Conservation (phyloP, 371 early-diverging fungal species). For the Mucor sp. region DNA sequence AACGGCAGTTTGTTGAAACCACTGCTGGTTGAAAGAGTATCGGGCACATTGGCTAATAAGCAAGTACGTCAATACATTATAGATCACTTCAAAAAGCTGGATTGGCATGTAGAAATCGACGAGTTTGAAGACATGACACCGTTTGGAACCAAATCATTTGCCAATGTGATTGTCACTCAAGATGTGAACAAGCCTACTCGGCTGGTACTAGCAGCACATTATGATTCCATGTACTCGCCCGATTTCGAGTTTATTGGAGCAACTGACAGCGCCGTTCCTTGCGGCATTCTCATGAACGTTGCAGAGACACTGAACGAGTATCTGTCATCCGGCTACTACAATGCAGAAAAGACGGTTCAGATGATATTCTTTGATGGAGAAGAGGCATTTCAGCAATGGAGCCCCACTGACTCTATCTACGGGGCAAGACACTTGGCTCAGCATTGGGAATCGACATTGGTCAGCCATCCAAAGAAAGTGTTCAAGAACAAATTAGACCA, state of each 20-base stretch:
- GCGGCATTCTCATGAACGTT: slow-evolving; percentile 87
- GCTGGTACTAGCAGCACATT: slow-evolving; percentile 91
- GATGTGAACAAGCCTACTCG: slow-evolving; percentile 69
- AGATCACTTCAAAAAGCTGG: slow-evolving; percentile 57
- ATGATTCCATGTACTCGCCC: slow-evolving; percentile 81
- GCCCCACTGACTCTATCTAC: slow-evolving; percentile 83
- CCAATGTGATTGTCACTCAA: slow-evolving; percentile 89
- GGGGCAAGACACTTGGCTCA: slow-evolving; percentile 75
- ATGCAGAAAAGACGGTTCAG: slow-evolving; percentile 71
- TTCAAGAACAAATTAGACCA: slow-evolving; percentile 50
- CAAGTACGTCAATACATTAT: slow-evolving; percentile 74
- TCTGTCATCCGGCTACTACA: slow-evolving; percentile 5
- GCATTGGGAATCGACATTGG: slow-evolving; percentile 39
- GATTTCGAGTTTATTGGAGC: slow-evolving; percentile 77
- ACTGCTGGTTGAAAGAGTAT: slow-evolving; percentile 71
- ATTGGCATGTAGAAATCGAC: slow-evolving; percentile 83
- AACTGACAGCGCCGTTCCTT: slow-evolving; percentile 83
- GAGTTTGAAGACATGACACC: slow-evolving; percentile 79
- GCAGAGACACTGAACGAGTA: slow-evolving; percentile 54
- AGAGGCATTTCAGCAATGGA: slow-evolving; percentile 89
- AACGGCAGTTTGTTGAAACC: slow-evolving; percentile 64
- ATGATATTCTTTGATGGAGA: slow-evolving; percentile 97
- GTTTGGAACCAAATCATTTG: slow-evolving; percentile 71
- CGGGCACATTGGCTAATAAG: slow-evolving; percentile 73
- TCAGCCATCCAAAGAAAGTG: slow-evolving; percentile 22